These are phyloP conservation scores for Xylaria sp. DNA, from an alignment of 2,329 filamentous ascomycete species.

Conservation along the genomic window DNA sequence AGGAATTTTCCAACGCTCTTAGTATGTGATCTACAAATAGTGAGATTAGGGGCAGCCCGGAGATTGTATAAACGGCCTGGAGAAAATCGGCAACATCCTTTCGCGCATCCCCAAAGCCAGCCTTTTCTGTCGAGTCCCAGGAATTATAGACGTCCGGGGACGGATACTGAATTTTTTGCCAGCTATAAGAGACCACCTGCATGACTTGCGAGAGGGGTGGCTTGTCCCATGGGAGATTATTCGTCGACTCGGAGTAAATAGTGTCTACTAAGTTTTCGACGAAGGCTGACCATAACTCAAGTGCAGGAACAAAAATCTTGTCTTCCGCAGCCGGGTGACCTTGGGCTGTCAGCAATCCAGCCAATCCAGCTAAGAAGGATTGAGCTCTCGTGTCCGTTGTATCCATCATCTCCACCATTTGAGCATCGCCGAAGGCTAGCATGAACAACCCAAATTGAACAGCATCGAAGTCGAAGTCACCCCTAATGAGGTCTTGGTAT, in stretches of 20 bases:
- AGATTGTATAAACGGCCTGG: constrained; percentile 73
- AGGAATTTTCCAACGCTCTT: constrained; percentile 58
- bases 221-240: constrained; percentile 64
- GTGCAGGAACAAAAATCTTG: constrained; percentile 75
- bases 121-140: constrained; percentile 77
- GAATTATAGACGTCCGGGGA: constrained; percentile 63
- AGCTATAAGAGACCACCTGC: constrained; percentile 72
- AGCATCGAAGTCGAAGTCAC: constrained; percentile 71
- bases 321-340: constrained; percentile 78
- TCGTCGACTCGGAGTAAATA: constrained; percentile 61
- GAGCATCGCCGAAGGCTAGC: constrained; percentile 75
- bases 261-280: constrained; percentile 74
- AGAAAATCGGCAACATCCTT: constrained; percentile 84
- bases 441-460: constrained; percentile 74
- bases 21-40: constrained; percentile 67
- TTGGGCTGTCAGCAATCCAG: constrained; percentile 71
- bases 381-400: constrained; percentile 61
- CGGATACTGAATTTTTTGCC: constrained; percentile 76
- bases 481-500: constrained; percentile 65
- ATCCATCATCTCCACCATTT: constrained; percentile 68
- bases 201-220: constrained; percentile 68
- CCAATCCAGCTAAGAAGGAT: constrained; percentile 67
- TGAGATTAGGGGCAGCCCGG: constrained; percentile 64
- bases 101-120: constrained; percentile 76
- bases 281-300: constrained; percentile 85